Evolutionary conservation across 441 rosid species (phyloP).

Genomic region (Dalechampia spathulata): DNA sequence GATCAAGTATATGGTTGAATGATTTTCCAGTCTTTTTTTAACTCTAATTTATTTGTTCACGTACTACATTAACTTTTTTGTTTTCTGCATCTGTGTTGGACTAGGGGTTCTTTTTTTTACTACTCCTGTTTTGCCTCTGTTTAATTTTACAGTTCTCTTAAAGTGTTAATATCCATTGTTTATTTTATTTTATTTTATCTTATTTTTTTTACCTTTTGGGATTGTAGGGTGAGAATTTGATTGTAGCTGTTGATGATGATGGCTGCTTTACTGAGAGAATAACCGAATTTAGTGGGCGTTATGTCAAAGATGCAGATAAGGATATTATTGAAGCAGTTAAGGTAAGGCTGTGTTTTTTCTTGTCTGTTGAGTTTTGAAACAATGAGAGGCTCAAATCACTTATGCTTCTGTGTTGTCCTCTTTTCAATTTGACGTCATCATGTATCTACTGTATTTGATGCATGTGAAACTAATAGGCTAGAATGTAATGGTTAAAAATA

Average conservation of each 20-base stretch:
- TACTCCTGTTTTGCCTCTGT: not conserved
- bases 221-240: slow-evolving; percentile 67
- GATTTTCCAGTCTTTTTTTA: no score
- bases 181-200: not conserved
- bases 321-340: slow-evolving; percentile 80
- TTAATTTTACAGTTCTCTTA: not conserved
- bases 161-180: not conserved
- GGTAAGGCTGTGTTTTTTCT: slow-evolving; percentile 27
- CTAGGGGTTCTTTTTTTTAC: not conserved
- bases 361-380: no score
- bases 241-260: slow-evolving; percentile 96
- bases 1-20: no score
- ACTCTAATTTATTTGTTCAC: no score
- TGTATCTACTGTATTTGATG: not conserved
- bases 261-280: slow-evolving; percentile 81
- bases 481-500: no score
- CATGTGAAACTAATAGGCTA: not conserved
- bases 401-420: not conserved
- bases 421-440: not conserved
- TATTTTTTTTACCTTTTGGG: slow-evolving; percentile 11
- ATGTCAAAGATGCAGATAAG: slow-evolving; percentile 96
- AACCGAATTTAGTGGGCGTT: slow-evolving; percentile 61
- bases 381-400: not conserved
- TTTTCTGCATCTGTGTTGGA: no score
- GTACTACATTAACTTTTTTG: no score